Conservation (phyloP, 2,329 filamentous ascomycete species). For the Claviceps maximensis region DNA sequence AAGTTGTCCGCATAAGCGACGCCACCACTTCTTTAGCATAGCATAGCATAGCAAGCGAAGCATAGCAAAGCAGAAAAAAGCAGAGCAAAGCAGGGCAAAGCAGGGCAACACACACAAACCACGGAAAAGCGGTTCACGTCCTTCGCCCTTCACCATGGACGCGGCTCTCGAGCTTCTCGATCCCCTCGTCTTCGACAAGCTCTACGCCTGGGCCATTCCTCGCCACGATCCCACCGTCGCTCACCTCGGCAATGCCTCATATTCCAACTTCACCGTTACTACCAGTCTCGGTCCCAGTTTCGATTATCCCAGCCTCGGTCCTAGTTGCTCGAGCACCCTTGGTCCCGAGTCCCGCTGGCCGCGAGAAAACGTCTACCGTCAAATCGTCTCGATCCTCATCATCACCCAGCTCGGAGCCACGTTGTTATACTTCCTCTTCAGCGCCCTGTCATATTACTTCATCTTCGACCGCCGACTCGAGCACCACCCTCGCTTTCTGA, state of each 20-base stretch:
- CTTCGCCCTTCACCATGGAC: constrained; percentile 18
- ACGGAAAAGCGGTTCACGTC: not conserved
- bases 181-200: constrained; percentile 26
- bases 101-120: no score
- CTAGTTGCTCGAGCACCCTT: no score
- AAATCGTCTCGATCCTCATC: constrained; percentile 24
- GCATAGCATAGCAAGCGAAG: no score
- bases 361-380: constrained; percentile 28
- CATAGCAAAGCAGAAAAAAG: no score
- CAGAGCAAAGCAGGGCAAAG: not conserved
- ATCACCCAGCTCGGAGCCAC: constrained; percentile 26
- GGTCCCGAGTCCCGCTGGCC: constrained; percentile 18
- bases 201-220: constrained; percentile 26
- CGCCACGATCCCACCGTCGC: constrained; percentile 1
- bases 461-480: constrained; percentile 37
- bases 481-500: constrained; percentile 33
- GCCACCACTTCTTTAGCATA: no score
- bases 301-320: no score
- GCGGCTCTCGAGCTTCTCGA: constrained; percentile 27
- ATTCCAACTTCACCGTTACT: not conserved
- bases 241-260: constrained; percentile 6
- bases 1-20: no score
- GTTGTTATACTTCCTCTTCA: constrained; percentile 49
- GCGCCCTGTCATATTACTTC: constrained; percentile 59
- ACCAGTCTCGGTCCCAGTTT: no score